Evolutionary conservation across 345 rosid genomes (phyloP), one percentile per base, ranked within the genome.

Genomic region (Brassica cretica): DNA sequence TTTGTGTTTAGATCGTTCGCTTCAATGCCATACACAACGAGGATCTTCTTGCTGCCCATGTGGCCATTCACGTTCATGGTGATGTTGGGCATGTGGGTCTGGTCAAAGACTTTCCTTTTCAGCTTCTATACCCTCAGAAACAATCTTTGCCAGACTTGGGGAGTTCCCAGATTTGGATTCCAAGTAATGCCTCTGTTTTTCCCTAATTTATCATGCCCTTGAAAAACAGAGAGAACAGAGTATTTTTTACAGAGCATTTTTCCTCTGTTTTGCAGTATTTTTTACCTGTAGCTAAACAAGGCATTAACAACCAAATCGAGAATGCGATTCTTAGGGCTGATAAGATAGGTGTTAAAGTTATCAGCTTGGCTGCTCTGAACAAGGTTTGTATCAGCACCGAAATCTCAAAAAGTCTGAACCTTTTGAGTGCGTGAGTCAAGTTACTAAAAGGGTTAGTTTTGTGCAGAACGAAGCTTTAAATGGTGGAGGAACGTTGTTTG

Each of bases 401-500:
- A 16, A 49, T 5, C 32, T 37, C 35, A n/a, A 51, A 60, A 62
- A 27, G 49, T 62, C 35, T 59, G 3, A 5, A 78, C 2, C 14
- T 68, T 72, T 68, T 49, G 37, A 21, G 24, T 21, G 24, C 24
- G 24, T 21, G 24, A 12, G 51, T 60, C 16, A 10, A 61, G 75
- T 64, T 12, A 32, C 64, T 68, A 64, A 71, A 74, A 51, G 58
- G 32, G 8, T 79, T 7, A 4, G 27, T 64, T 14, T 35, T 7
- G 3, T 33, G 2, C 87, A 96, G 99, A 96, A 96, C 65, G 99
- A 96, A 80, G 87, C 97, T 29, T 71, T 96, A n/a, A 96, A 96
- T 81, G 99, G 98, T 5, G 99, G 99, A 33, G 99, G 99, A 61
- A 90, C 93, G 8, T 75, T 96, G 6, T 96, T 93, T 73, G 98